Conservation (phyloP, 495 filamentous ascomycete species). For the Xylaria cubensis region DNA sequence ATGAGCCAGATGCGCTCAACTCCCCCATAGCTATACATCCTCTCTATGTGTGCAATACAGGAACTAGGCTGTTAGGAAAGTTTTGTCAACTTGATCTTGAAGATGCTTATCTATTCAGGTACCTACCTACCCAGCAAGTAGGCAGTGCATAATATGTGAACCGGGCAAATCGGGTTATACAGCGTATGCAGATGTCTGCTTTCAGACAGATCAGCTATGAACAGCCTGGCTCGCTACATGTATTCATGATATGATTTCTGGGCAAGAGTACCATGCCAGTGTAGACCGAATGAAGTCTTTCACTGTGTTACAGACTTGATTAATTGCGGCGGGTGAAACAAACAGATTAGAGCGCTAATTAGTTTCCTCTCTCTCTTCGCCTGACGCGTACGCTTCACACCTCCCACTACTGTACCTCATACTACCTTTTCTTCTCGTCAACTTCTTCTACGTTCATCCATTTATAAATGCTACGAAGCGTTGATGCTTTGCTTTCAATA, state of each 20-base stretch:
- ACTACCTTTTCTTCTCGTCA: not conserved
- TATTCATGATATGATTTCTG: not conserved
- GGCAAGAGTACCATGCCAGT: not conserved
- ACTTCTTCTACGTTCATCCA: not conserved
- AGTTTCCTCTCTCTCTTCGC: not conserved
- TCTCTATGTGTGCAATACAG: not conserved
- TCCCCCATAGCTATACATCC: not conserved
- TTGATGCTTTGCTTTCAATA: no score
- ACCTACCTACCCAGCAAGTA: not conserved
- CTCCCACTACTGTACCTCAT: not conserved
- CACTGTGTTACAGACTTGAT: not conserved
- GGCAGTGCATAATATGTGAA: not conserved
- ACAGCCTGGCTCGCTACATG: not conserved
- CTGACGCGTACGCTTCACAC: not conserved
- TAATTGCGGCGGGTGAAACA: constrained; percentile 1
- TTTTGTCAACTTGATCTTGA: not conserved
- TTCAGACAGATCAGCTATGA: not conserved
- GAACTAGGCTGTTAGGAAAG: not conserved
- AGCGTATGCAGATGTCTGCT: not conserved
- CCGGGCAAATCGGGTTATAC: not conserved
- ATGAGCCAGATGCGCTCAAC: not conserved
- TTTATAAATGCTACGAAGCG: not conserved
- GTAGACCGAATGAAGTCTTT: not conserved
- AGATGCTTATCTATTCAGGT: not conserved
- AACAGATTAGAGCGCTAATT: not conserved